These are phyloP conservation scores for Salix caprea DNA, from an alignment of 345 rosid genomes.

Conservation along the genomic window DNA sequence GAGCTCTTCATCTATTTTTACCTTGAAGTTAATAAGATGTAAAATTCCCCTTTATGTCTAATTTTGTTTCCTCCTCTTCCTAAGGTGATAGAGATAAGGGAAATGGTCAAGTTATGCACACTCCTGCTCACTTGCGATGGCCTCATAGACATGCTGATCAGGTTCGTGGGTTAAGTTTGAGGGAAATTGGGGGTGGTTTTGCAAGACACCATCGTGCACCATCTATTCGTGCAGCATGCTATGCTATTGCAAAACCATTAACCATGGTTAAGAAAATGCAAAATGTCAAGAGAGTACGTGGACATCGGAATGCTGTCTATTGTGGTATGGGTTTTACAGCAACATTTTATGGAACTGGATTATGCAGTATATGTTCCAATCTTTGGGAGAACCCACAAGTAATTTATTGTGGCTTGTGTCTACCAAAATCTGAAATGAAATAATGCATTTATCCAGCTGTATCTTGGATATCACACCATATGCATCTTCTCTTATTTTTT, in stretches of 20 bases:
- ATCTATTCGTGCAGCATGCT: slow-evolving; percentile 88
- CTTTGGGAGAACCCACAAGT: background rate
- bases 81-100: slow-evolving; percentile 51
- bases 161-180: slow-evolving; percentile 76
- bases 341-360: background rate
- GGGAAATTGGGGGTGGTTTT: slow-evolving; percentile 99
- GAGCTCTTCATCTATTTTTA: background rate
- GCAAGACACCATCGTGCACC: slow-evolving; percentile 93
- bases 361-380: background rate
- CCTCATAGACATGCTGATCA: slow-evolving; percentile 93
- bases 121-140: slow-evolving; percentile 82
- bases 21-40: background rate
- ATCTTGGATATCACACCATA: background rate
- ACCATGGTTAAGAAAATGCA: slow-evolving; percentile 96
- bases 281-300: slow-evolving; percentile 81
- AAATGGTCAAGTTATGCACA: slow-evolving; percentile 36
- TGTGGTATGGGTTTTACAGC: slow-evolving; percentile 59
- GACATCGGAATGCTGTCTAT: slow-evolving; percentile 96
- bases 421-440: background rate
- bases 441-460: background rate
- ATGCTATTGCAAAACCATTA: slow-evolving; percentile 88
- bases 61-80: slow-evolving; percentile 13
- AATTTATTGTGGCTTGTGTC: background rate
- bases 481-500: background rate
- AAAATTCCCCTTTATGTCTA: slow-evolving; percentile 12